Percentiles rank a stretch among this genome's conserved stretches.
These are phyloP conservation scores for Rhododendron mucronatum DNA, from an alignment of 148 eudicot species.

Conservation along the genomic window DNA sequence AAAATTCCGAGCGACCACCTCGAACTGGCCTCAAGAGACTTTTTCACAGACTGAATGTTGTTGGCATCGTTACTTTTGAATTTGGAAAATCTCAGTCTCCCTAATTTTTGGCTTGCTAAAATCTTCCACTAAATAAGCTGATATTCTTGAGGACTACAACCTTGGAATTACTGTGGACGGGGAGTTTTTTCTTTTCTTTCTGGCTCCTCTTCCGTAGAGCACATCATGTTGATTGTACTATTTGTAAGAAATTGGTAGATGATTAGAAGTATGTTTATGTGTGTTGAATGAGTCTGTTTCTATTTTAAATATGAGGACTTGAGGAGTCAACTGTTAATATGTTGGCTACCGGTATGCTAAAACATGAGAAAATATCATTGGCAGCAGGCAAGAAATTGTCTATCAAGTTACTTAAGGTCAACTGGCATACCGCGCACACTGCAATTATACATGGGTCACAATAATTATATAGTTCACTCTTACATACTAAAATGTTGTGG, in stretches of 20 bases:
- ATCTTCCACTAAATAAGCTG: neutral
- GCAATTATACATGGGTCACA: neutral
- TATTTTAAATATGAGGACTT: neutral
- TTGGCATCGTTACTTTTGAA: neutral
- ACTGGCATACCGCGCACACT: neutral
- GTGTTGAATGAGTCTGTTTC: neutral
- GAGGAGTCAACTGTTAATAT: neutral
- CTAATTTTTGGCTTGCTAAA: neutral
- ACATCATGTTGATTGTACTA: neutral
- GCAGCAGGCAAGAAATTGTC: neutral
- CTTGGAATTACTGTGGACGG: neutral
- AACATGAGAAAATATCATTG: neutral
- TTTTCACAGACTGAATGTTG: neutral
- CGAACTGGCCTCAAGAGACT: neutral
- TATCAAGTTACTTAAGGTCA: neutral
- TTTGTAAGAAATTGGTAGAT: neutral
- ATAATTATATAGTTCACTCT: neutral
- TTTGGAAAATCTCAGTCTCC: neutral
- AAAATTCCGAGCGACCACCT: neutral
- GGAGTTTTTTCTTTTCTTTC: neutral
- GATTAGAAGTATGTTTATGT: neutral
- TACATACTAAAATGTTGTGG: neutral
- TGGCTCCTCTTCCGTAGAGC: neutral
- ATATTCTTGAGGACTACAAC: neutral
- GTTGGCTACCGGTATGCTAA: neutral